Evolutionary conservation across 768 basidiomycete genomes (phyloP), one percentile per base, ranked within the genome.

Genomic region (Strobilomyces dryophilus): DNA sequence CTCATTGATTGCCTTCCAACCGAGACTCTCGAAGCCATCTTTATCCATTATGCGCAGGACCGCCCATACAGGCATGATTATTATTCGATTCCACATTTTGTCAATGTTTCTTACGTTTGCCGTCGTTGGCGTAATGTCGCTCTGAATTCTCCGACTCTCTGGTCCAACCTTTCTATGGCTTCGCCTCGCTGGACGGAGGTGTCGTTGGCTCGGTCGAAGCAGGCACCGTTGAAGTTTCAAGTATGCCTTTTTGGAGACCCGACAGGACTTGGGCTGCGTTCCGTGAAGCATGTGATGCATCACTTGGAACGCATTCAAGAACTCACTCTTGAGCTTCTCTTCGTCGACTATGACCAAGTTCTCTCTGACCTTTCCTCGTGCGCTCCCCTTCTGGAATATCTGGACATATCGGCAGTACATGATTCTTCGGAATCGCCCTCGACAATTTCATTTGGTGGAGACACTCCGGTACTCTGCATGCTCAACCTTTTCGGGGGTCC

Each of bases 281-380:
- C 47, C 12, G 41, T 15, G 14, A 21, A n/a, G 34, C 35, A 6
- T 14, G 8, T 44, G 17, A n/a, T 27, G 48, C 7, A 45, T 14
- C 48, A 39, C 7, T 12, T n/a, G 8, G 49, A 45, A 9, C 53
- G 48, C 21, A 51, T 51, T 6, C 48, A 51, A 29, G 53, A 51
- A 12, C 42, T 51, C 27, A 4, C 3, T 8, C 18, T 54, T 20
- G 3, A 11, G 14, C 1, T 42, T 29, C 42, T 15, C 14, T 20
- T 2, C 1, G 11, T 24, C 4, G 15, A 17, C 6, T 24, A 24
- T 9, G 8, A 24, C 4, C 3, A 9, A 17, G 6, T 17, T n/a
- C 2, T 47, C 17, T 17, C 20, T 8, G 15, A 8, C 8, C 17
- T 29, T 9, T 31, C 20, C 9, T 41, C 39, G 4, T 29, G 8